Base-by-base conservation (phyloP, 78 protist genomes). In the Dictyostelium capitatum region DNA sequence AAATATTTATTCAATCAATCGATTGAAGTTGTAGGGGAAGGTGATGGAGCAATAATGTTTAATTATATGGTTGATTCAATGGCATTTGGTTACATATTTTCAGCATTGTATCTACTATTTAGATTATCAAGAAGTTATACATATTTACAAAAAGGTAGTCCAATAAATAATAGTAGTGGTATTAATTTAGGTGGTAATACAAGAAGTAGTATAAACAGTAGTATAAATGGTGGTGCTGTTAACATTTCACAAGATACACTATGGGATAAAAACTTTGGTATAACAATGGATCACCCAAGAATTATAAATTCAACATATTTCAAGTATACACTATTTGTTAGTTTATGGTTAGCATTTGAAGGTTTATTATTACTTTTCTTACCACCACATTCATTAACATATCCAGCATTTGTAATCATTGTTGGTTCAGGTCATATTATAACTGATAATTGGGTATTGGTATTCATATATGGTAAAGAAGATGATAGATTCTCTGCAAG, bases 401-500 rank as follows among this genome's bases (percentile, higher is more conserved):
- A 87, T 51, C 93, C 93, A 9, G 67, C 79, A 6, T 41, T 50
- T 6, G 70, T 87, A 25, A 77, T 77, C 37, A 25, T 87, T 30
- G 72, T 87, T 32, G 51, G 69, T 2, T 28, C 74, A 4, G 84
- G 83, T 47, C 93, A 87, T 17, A 46, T 87, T 0, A 51, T 87
- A 2, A 87, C 93, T 12, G 93, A 87, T 28, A 87, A 87, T 62
- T 87, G 93, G 93, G 51, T 87, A 10, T 59, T 87, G 6, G 43
- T 87, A 14, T 87, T 87, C 53, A 50, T 87, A 0, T 62, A 59
- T 48, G 93, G 93, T 41, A 87, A 87, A 65, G 84, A 78, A 8
- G 93, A 87, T 51, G 93, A 87, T 51, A 77, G 69, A 77, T 87
- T 74, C 77, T 77, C 93, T n/a, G 81, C 93, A 47, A 56, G 93